Conservation (phyloP, 2,329 filamentous ascomycete genomes). For the Phialophora tarda region DNA sequence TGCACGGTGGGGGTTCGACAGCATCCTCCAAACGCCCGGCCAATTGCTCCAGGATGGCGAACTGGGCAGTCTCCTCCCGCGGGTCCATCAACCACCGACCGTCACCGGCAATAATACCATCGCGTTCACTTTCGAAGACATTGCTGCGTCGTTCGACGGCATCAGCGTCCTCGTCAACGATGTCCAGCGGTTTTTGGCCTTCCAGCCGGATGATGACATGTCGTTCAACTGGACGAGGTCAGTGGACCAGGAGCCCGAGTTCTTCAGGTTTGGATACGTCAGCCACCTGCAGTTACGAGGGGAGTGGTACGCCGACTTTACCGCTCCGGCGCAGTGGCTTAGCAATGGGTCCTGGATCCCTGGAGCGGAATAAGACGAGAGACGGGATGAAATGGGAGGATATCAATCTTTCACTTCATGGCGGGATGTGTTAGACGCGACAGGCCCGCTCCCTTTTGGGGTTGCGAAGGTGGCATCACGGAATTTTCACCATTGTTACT, state of each 20-base stretch:
- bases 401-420: no score
- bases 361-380: not conserved
- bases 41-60: slow-evolving; percentile 50
- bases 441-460: no score
- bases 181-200: slow-evolving; percentile 32
- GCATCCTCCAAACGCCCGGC: slow-evolving; percentile 62
- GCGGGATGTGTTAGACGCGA: no score
- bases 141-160: slow-evolving; percentile 27
- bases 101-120: slow-evolving; percentile 21
- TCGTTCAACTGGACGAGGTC: slow-evolving; percentile 29
- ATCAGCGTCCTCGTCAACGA: slow-evolving; percentile 40
- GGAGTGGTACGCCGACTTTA: slow-evolving; percentile 16
- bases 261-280: slow-evolving; percentile 41
- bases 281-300: not conserved
- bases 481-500: no score
- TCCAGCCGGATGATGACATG: slow-evolving; percentile 10
- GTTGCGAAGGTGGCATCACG: no score
- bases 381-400: not conserved
- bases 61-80: slow-evolving; percentile 27
- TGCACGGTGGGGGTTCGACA: slow-evolving; percentile 68
- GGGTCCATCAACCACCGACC: slow-evolving; percentile 8
- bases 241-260: slow-evolving; percentile 40
- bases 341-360: slow-evolving; percentile 2
- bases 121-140: slow-evolving; percentile 16
- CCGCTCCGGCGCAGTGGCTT: slow-evolving; percentile 1